Conservation (phyloP, 345 rosid species). For the Brassica nigra region DNA sequence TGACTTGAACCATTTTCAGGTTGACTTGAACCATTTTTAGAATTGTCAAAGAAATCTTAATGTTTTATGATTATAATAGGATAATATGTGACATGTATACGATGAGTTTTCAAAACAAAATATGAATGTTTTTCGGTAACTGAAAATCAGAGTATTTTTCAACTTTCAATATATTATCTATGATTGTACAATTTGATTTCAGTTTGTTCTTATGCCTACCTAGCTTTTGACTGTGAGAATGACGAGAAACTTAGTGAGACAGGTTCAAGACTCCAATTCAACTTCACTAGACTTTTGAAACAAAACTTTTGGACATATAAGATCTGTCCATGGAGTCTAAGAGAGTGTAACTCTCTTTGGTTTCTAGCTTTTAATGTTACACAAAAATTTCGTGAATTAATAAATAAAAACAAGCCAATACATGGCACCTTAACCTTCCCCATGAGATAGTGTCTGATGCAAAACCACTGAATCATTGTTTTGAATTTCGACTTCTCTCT, state of each 20-base stretch:
- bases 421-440: constrained; percentile 14
- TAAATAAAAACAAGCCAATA: constrained; percentile 16
- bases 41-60: too few relatives aligned
- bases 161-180: constrained; percentile 10
- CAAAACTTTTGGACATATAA: constrained; percentile 33
- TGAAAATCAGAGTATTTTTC: constrained; percentile 17
- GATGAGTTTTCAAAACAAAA: too few relatives aligned
- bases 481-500: constrained; percentile 39
- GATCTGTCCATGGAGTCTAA: constrained; percentile 27
- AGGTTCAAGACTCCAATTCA: neutral
- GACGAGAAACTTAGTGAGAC: neutral
- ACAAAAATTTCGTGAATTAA: neutral
- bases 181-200: neutral
- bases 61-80: too few relatives aligned
- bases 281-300: constrained; percentile 10
- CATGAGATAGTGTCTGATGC: constrained; percentile 7
- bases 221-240: neutral
- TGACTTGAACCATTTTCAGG: too few relatives aligned
- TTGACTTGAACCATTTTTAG: too few relatives aligned
- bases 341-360: neutral
- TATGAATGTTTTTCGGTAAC: neutral
- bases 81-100: too few relatives aligned
- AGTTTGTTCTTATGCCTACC: neutral
- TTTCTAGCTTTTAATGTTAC: constrained; percentile 8
- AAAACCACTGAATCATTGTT: constrained; percentile 21